Evolutionary conservation across 2,329 filamentous ascomycete species (phyloP), one percentile per base, ranked within the genome.

Genomic region (Xenoacremonium recifei): DNA sequence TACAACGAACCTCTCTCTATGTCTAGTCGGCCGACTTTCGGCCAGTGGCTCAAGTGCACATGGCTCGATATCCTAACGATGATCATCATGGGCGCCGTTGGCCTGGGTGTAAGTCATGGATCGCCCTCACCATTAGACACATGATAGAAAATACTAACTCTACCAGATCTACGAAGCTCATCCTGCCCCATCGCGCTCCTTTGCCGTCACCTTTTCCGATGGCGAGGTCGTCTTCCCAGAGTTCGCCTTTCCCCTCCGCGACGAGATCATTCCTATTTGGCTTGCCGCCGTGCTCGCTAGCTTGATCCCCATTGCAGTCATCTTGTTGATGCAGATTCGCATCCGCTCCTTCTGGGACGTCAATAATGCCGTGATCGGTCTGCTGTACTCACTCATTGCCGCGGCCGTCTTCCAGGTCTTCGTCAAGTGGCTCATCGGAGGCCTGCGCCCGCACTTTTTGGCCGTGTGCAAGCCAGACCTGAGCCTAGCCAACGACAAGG

Each of bases 381-480:
- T 89, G 0, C 65, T 88, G 1, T 89, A 89, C 69, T 73, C 79
- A 1, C 73, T 88, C 48, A 85, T 88, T 64, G 71, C 75, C 5
- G 82, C 82, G 4, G 81, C 84, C n/a, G 79, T 89, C 37, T 87
- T 89, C 68, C 85, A 89, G 57, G 84, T 89, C 51, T 84, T 88
- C 57, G 55, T 89, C 60, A 89, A 89, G 65, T 84, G 78, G 76
- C 75, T 89, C 31, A 87, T 89, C 48, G 85, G 85, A 12, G 85
- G 84, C 12, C 68, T 85, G 16, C 76, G 84, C n/a, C 85, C 85
- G 1, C 81, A 87, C 61, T 89, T 88, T 67, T 72, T 89, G 16
- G 73, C 72, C 17, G 83, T 86, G 39, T 89, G 84, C 73, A 76
- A 83, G 61, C 85, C 84, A 0, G 61, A 65, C 19, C 19, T 55